These are phyloP conservation scores for Claviceps humidiphila DNA, from an alignment of 2,329 filamentous ascomycete species.

Conservation along the genomic window DNA sequence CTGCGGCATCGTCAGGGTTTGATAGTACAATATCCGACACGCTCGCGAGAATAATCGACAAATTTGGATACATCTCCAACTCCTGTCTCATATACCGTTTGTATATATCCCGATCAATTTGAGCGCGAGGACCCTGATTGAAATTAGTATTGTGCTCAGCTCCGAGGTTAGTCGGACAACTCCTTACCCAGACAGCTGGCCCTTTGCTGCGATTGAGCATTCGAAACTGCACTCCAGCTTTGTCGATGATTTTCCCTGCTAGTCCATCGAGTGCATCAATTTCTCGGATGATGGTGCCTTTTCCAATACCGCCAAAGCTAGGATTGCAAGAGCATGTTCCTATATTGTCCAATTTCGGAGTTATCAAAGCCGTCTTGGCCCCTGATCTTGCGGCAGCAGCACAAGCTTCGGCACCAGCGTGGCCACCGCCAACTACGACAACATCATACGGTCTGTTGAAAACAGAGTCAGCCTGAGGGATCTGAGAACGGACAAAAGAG, in stretches of 20 bases:
- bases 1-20: slow-evolving; percentile 28
- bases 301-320: slow-evolving; percentile 95
- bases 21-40: slow-evolving; percentile 77
- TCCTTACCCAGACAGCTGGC: slow-evolving; percentile 69
- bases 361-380: slow-evolving; percentile 79
- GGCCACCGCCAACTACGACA: slow-evolving; percentile 86
- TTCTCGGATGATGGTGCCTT: slow-evolving; percentile 90
- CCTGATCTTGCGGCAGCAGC: slow-evolving; percentile 81
- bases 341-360: slow-evolving; percentile 75
- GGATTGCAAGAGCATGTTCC: slow-evolving; percentile 96
- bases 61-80: slow-evolving; percentile 60
- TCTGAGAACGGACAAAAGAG: not conserved
- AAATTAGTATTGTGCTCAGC: not conserved
- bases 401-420: slow-evolving; percentile 89
- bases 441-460: slow-evolving; percentile 64
- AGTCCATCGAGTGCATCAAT: slow-evolving; percentile 90
- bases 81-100: slow-evolving; percentile 84
- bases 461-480: not conserved
- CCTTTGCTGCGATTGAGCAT: slow-evolving; percentile 82
- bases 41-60: slow-evolving; percentile 72
- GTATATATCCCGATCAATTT: slow-evolving; percentile 87
- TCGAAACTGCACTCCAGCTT: slow-evolving; percentile 87
- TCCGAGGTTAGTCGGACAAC: no score
- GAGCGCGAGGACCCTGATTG: slow-evolving; percentile 64
- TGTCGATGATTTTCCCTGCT: slow-evolving; percentile 78